A percentile compares a stretch with the other conserved stretches of the same genome.
phyloP scores from a whole-genome alignment of 495 filamentous ascomycete genomes.

The Emericellopsis terricola region DNA sequence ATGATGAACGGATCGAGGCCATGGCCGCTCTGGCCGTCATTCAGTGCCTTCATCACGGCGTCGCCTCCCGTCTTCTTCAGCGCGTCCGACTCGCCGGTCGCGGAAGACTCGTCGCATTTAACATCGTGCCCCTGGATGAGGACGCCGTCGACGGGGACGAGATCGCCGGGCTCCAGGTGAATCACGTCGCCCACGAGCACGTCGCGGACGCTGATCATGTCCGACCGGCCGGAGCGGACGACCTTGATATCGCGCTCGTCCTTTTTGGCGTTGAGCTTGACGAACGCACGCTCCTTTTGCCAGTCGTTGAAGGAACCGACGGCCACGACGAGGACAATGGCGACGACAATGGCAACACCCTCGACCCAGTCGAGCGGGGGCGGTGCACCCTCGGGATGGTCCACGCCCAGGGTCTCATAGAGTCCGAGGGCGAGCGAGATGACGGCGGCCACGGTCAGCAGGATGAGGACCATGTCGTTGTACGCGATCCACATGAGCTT shows the following conservation, averaged over 20 bases:
- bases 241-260: constrained; percentile 64
- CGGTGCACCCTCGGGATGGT: constrained; percentile 19
- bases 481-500: constrained; percentile 71
- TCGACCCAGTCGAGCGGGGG: constrained; percentile 57
- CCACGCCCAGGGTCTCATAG: constrained; percentile 40
- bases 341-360: constrained; percentile 60
- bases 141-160: constrained; percentile 62
- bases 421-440: constrained; percentile 56
- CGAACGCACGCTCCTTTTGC: constrained; percentile 67
- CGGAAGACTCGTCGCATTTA: constrained; percentile 69
- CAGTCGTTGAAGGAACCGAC: constrained; percentile 64
- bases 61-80: constrained; percentile 54
- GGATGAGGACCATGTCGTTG: constrained; percentile 70
- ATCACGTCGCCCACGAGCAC: constrained; percentile 56
- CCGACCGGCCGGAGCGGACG: constrained; percentile 55
- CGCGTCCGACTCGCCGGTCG: constrained; percentile 72
- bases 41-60: constrained; percentile 66
- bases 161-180: constrained; percentile 55
- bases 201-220: constrained; percentile 54
- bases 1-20: constrained; percentile 92
- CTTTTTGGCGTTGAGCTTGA: constrained; percentile 62
- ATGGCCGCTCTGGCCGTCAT: constrained; percentile 50
- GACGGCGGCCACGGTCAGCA: constrained; percentile 54
- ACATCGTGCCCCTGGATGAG: constrained; percentile 53
- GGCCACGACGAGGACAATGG: constrained; percentile 57